phyloP scores from a whole-genome alignment of 257 asterid genomes.

The Gardenia jasminoides region DNA sequence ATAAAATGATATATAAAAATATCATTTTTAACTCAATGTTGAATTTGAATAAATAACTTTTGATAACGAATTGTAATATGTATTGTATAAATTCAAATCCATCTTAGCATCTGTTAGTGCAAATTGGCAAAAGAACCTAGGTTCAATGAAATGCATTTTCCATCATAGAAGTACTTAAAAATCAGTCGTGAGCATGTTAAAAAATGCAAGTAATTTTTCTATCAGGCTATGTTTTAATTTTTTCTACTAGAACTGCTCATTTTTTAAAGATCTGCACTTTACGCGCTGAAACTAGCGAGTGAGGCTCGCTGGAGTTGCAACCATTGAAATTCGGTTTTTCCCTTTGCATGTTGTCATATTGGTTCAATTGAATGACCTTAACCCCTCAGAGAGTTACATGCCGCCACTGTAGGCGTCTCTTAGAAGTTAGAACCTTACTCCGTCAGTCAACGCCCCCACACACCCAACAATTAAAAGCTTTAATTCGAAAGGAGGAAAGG shows the following conservation, averaged over 20 bases:
- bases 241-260: too few relatives aligned
- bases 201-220: too few relatives aligned
- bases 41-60: too few relatives aligned
- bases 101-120: too few relatives aligned
- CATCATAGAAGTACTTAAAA: neutral
- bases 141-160: neutral
- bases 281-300: neutral
- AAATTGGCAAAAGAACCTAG: neutral
- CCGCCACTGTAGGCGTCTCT: neutral
- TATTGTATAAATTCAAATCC: too few relatives aligned
- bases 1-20: too few relatives aligned
- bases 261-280: neutral
- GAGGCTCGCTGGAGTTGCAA: neutral
- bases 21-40: too few relatives aligned
- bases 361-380: too few relatives aligned
- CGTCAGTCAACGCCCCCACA: conserved; percentile 22
- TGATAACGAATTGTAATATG: too few relatives aligned
- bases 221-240: too few relatives aligned
- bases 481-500: neutral
- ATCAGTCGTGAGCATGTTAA: neutral
- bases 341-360: neutral
- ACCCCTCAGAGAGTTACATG: neutral
- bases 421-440: neutral
- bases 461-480: conserved; percentile 11
- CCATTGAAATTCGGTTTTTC: neutral